Conservation (phyloP, 768 basidiomycete species). For the Rickenella mellea region DNA sequence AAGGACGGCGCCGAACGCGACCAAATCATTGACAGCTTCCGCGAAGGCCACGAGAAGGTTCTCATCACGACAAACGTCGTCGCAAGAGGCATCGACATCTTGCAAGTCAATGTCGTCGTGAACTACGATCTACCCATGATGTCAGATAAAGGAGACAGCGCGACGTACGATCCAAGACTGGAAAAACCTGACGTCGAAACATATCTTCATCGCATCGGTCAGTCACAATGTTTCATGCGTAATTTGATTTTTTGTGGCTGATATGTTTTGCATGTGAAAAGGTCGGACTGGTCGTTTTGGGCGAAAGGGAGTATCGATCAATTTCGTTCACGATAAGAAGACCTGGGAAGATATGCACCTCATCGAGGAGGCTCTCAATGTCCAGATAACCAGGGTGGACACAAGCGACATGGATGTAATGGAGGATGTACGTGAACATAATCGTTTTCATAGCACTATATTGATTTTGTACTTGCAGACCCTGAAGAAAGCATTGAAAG, state of each 20-base stretch:
- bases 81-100: conserved; percentile 95
- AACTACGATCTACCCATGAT: conserved; percentile 93
- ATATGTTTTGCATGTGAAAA: conserved; percentile 20
- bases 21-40: conserved; percentile 86
- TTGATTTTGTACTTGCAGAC: not conserved
- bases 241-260: not conserved
- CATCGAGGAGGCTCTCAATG: conserved; percentile 74
- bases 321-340: conserved; percentile 87
- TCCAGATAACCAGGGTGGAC: conserved; percentile 76
- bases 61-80: conserved; percentile 99
- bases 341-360: conserved; percentile 87
- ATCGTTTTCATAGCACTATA: not conserved
- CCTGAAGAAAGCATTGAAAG: conserved; percentile 1
- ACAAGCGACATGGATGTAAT: conserved; percentile 88
- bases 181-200: conserved; percentile 85
- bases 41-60: conserved; percentile 93
- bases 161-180: conserved; percentile 31
- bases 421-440: conserved; percentile 61
- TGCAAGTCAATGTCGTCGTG: conserved; percentile 99
- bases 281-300: conserved; percentile 98
- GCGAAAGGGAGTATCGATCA: conserved; percentile 92
- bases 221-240: conserved; percentile 16
- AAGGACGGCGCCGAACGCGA: conserved; percentile 90
- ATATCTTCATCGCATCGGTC: conserved; percentile 95
- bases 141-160: conserved; percentile 50